Base-by-base conservation (phyloP, 2,329 filamentous ascomycete species). In the Monosporascus sp. region DNA sequence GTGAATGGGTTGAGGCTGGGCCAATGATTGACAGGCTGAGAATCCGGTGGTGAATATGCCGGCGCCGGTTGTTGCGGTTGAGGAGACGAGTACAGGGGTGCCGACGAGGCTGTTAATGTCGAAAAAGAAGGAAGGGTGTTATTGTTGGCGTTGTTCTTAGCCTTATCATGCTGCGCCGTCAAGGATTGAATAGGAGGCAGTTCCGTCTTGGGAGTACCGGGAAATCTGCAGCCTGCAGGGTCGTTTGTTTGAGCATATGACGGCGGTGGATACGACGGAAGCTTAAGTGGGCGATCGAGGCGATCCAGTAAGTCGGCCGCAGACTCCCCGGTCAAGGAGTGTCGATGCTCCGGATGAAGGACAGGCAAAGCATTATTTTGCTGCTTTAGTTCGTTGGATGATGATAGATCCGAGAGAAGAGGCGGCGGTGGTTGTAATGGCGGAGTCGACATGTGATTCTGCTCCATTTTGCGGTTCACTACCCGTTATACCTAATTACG, bases 1-100 rank as follows among this genome's bases (percentile, higher is more conserved):
- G 76, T 75, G 20, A 79, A 65, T 0, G 76, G 75, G 52, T 79
- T 79, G 48, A 78, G 63, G 54, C 72, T 74, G 22, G 75, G 74
- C 79, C 79, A 81, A 54, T 72, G 70, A 25, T 61, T 64, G 24
- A 64, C 46, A 50, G 66, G 54, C 39, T 66, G 54, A 34, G 64
- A 55, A 49, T 55, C 60, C 18, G 62, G 55, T 38, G 60, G 59
- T 39, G 63, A 60, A 48, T 64, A 63, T 1, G 61, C 54, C 37
- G 63, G 61, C 36, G 67, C 64, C 7, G 65, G 59, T 42, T 34
- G 31, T 34, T 34, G 31, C 11, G 58, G 60, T 47, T 62, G 64
- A 9, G 63, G 57, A 42, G 65, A 53, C 18, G 61, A 52, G 54
- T 65, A 64, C 45, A 62, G 31, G 38, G 61, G 57, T 48, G 56